Base-by-base conservation (phyloP, 2,329 filamentous ascomycete genomes). In the Talaromyces sp. region DNA sequence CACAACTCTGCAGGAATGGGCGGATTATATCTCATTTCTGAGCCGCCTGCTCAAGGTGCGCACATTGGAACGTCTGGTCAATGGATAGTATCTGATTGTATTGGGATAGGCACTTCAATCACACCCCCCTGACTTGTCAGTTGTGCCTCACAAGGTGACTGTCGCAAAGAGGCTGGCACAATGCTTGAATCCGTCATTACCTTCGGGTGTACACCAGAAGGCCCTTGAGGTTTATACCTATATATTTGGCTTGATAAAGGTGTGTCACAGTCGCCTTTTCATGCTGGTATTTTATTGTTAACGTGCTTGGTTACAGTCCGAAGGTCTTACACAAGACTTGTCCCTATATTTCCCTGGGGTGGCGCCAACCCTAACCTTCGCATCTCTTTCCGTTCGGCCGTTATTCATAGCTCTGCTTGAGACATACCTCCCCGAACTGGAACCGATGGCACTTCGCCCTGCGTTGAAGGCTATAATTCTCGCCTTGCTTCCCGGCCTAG, bases 21-120 rank as follows among this genome's bases (percentile, higher is more conserved):
- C 96, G 56, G 95, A 99, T 79, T 99, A 99, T 74, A 99, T 99
- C 71, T 96, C 94, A 18, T 99, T 98, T 74, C 80, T 99, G 61
- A 96, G 91, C 73, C 87, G 92, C 65, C 82, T 99, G 56, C 82
- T 96, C 65, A 98, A 97, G 86, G 91, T 93, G 74, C 52, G 61
- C 56, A 44, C 54, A 14, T 36, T 31, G 14, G 30, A 7, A n/a
- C 14, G 7, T 4, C 50, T 53, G 27, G 30, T 16, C 1, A 3
- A 30, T 53, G 68, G 72, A 66, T 65, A 63, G 65, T 42, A 1
- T 28, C 30, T 16, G 44, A 55, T 12, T 14, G 16, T 28, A 36
- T 12, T 10, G 36, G 59, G 51, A 9, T 57, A 96, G 90, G 92
- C 94, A 42, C 83, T 99, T 27, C 95, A 99, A 85, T 87, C 90